Evolutionary conservation across 1,284 basidiomycete species (phyloP), one percentile per base, ranked within the genome.

Genomic region (Malassezia equina): DNA sequence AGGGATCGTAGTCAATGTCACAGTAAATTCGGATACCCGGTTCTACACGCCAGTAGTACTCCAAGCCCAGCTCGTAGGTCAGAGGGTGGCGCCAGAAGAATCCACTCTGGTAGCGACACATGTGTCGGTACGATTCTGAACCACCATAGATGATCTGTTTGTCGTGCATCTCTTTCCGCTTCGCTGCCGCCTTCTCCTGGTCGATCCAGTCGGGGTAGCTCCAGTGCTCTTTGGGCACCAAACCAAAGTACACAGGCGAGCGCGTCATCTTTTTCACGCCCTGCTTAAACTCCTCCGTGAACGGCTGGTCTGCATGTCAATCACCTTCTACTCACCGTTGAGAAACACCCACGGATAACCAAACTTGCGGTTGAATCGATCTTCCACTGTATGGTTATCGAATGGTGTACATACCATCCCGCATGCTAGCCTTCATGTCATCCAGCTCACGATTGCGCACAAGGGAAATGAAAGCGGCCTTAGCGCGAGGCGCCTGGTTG

Each of bases 41-140:
- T 80, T 82, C 80, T 74, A 88, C 83, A 67, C 84, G 83, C 91
- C 91, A 95, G 77, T 95, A 95, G 77, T 91, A 95, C 67, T 83
- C 86, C 77, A 86, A 90, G 4, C 46, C 46, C 24, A 48, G 46
- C 50, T 83, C 79, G 60, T 83, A 81, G 36, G 91, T 60, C 11
- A 74, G 59, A 2, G 61, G 63, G 36, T 75, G 71, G 6, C 45
- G 53, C 33, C 33, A 52, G 69, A 82, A 74, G 76, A 89, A 88
- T 31, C 90, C 90, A 51, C 87, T 89, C 75, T 94, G 90, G 78
- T 85, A 95, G 19, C 93, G 83, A 73, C 90, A 94, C 78, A 73
- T 76, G 66, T 80, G 79, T 19, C 80, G 71, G 59, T 80, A 80
- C 3, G 78, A 77, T 23, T 80, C 78, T 73, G 73, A 78, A 78